These are phyloP conservation scores for Vitis vinifera DNA, from an alignment of 164 flowering plant genomes.

Conservation along the genomic window ASM3070453v1 NC_081814.1:12868501-12869000, in stretches of 20 bases:
- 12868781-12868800: conserved; percentile 88
- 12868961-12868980: conserved; percentile 36
- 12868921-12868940: conserved; percentile 33
- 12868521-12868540: too few species aligned
- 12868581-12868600: neutral
- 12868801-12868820: conserved; percentile 93
- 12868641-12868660: too few species aligned
- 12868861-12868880: conserved; percentile 99
- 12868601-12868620: neutral
- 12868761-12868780: conserved; percentile 94
- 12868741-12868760: conserved; percentile 99
- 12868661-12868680: neutral
- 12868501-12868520: too few species aligned
- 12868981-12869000: conserved; percentile 35
- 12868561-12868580: too few species aligned
- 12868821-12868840: conserved; percentile 80
- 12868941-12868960: conserved; percentile 52
- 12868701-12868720: conserved; percentile 83
- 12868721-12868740: conserved; percentile 85
- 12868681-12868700: conserved; percentile 80
- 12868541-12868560: too few species aligned
- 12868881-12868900: conserved; percentile 91
- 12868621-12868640: neutral
- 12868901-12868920: conserved; percentile 42
- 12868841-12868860: conserved; percentile 68